These are phyloP conservation scores for Ajuga chamaepitys DNA, from an alignment of 257 asterid genomes.

Conservation along the genomic window DNA sequence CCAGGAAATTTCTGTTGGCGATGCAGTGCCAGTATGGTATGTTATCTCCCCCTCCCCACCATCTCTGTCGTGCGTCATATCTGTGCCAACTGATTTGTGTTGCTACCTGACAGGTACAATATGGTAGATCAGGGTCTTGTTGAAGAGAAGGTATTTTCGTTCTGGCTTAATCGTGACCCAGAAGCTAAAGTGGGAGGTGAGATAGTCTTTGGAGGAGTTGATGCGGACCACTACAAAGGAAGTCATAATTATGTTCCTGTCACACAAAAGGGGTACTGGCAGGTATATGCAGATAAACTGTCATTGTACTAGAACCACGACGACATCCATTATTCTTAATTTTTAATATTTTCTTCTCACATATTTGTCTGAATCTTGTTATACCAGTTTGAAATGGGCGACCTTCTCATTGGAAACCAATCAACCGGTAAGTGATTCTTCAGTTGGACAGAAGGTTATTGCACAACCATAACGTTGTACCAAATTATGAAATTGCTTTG, in stretches of 20 bases:
- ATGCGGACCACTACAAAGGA: slow-evolving; percentile 64
- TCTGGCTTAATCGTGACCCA: slow-evolving; percentile 78
- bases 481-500: background rate
- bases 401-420: slow-evolving; percentile 60
- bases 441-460: background rate
- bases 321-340: background rate
- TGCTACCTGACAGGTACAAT: slow-evolving; percentile 51
- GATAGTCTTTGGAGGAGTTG: slow-evolving; percentile 83
- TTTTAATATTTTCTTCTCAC: background rate
- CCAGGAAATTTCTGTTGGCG: slow-evolving; percentile 81
- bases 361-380: background rate
- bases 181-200: slow-evolving; percentile 79
- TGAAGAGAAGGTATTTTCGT: slow-evolving; percentile 65
- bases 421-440: slow-evolving; percentile 57
- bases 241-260: slow-evolving; percentile 67
- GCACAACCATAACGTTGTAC: background rate
- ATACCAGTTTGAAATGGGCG: slow-evolving; percentile 71
- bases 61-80: background rate
- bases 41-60: background rate
- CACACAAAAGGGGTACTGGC: slow-evolving; percentile 88
- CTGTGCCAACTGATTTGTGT: background rate
- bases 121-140: slow-evolving; percentile 81
- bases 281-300: slow-evolving; percentile 34
- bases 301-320: background rate
- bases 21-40: slow-evolving; percentile 87